phyloP scores from a whole-genome alignment of 1,284 basidiomycete genomes.

The Heterobasidion irregulare region DNA sequence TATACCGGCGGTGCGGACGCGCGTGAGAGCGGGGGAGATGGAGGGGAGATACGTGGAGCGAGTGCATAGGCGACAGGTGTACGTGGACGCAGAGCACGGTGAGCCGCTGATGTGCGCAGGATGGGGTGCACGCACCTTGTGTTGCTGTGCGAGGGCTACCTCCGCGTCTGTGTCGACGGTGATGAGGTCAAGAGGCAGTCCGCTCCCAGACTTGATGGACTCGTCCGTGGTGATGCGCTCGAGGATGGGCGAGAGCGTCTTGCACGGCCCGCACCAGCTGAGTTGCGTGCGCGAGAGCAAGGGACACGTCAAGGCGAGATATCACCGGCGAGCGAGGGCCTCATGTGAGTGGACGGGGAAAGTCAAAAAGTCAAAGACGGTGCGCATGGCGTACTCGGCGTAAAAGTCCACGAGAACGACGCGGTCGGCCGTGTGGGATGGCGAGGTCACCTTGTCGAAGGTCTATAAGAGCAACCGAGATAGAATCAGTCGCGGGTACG shows the following conservation, averaged over 20 bases:
- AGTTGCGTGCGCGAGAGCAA: not conserved
- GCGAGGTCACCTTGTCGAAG: constrained; percentile 33
- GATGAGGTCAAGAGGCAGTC: constrained; percentile 53
- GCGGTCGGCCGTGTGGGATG: constrained; percentile 30
- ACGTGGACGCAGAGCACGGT: not conserved
- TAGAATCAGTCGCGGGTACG: not conserved
- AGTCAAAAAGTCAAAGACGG: not conserved
- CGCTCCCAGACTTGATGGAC: constrained; percentile 39
- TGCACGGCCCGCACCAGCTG: constrained; percentile 74
- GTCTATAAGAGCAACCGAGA: constrained; percentile 25
- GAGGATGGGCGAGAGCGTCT: constrained; percentile 56
- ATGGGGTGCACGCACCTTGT: constrained; percentile 29
- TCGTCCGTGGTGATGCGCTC: constrained; percentile 41
- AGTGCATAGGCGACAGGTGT: not conserved
- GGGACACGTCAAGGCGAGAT: not conserved
- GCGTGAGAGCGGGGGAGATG: not conserved
- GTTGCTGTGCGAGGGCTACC: constrained; percentile 36
- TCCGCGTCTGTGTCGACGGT: constrained; percentile 59
- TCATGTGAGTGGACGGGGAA: not conserved
- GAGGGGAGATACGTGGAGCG: not conserved
- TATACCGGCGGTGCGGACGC: not conserved
- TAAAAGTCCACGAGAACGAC: constrained; percentile 70
- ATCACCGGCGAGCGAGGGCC: too few species aligned
- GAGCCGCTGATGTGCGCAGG: not conserved
- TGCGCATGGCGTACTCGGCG: constrained; percentile 49